These are phyloP conservation scores for Saprolegnia parasitica DNA, from an alignment of 352 stramenopile species.

Conservation along the genomic window DNA sequence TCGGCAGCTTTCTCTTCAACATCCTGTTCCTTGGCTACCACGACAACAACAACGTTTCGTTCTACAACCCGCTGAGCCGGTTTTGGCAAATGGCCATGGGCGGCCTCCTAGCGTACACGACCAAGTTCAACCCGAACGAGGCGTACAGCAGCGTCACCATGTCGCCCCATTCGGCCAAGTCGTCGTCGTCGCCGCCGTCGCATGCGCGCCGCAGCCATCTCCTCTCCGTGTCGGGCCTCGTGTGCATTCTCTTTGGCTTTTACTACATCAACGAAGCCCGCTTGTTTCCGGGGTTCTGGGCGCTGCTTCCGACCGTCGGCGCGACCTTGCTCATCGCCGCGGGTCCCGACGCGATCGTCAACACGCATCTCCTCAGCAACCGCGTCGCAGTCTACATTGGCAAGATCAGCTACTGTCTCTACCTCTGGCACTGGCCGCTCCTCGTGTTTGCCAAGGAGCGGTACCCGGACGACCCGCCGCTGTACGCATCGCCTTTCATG, in stretches of 20 bases:
- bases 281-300: conserved; percentile 27
- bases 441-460: conserved; percentile 26
- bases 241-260: conserved; percentile 6
- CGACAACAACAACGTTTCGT: conserved; percentile 21
- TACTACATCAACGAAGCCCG: conserved; percentile 6
- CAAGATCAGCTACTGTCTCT: conserved; percentile 27
- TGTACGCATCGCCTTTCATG: neutral
- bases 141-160: too few relatives aligned
- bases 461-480: conserved; percentile 19
- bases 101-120: conserved; percentile 7
- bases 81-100: conserved; percentile 29
- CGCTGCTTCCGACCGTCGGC: conserved; percentile 8
- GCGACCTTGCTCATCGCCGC: conserved; percentile 16
- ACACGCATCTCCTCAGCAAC: neutral
- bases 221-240: too few relatives aligned
- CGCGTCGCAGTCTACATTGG: conserved; percentile 16
- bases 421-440: conserved; percentile 30
- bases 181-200: neutral
- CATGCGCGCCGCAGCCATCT: too few relatives aligned
- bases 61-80: conserved; percentile 19
- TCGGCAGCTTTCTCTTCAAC: conserved; percentile 24
- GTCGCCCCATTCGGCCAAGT: neutral
- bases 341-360: conserved; percentile 14
- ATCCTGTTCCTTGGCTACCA: conserved; percentile 1
- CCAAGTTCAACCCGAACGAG: too few relatives aligned